These are phyloP conservation scores for Colletotrichum somersetense DNA, from an alignment of 2,329 filamentous ascomycete genomes.

Conservation along the genomic window DNA sequence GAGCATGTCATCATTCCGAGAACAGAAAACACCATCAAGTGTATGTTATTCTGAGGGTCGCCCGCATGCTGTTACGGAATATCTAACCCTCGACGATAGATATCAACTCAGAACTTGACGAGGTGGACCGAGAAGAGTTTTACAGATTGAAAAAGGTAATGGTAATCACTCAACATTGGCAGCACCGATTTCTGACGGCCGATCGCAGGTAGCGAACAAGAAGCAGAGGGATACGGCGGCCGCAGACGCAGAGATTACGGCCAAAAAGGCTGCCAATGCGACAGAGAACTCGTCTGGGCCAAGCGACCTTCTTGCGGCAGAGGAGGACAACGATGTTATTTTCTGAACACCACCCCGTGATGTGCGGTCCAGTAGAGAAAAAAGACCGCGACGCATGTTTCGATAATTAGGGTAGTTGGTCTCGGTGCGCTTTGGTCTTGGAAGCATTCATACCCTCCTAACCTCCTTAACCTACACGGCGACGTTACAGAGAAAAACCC, in stretches of 20 bases:
- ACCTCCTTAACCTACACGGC: neutral
- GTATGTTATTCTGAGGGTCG: constrained; percentile 57
- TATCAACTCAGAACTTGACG: constrained; percentile 98
- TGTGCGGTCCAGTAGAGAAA: neutral
- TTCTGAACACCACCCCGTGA: constrained; percentile 64
- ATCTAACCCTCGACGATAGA: constrained; percentile 62
- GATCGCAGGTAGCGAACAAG: constrained; percentile 76
- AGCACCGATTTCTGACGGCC: constrained; percentile 1
- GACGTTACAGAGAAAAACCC: neutral
- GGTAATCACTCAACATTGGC: too few relatives aligned
- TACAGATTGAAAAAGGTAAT: constrained; percentile 90
- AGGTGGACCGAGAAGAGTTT: constrained; percentile 97
- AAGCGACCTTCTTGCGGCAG: constrained; percentile 78
- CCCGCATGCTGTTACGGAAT: neutral
- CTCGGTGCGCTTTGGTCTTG: neutral
- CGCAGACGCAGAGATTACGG: constrained; percentile 80
- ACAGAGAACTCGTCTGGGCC: constrained; percentile 58
- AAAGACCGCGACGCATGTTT: constrained; percentile 2
- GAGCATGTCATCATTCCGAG: constrained; percentile 97
- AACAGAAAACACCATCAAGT: constrained; percentile 99
- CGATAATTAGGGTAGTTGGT: neutral
- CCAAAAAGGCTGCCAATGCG: constrained; percentile 61
- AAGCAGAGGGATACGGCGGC: constrained; percentile 83
- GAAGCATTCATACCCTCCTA: constrained; percentile 14
- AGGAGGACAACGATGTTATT: constrained; percentile 88